Percentiles rank a stretch among this genome's conserved stretches.
Evolutionary conservation across 1,284 basidiomycete species (phyloP).

Genomic region (Tilletia walkeri): DNA sequence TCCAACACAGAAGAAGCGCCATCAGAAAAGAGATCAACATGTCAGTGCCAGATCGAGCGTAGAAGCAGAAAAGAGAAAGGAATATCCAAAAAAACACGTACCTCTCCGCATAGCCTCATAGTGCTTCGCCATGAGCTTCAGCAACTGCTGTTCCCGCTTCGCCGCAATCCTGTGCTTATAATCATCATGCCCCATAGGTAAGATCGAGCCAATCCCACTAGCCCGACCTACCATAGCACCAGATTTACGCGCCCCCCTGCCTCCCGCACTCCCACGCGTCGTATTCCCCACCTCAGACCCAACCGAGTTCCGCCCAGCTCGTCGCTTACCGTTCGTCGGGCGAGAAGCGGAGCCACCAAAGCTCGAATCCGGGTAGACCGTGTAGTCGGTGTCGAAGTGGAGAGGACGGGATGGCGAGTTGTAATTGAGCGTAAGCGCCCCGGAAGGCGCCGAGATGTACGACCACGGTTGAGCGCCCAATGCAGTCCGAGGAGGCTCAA

Average conservation of each 20-base stretch:
- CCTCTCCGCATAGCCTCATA: conserved; percentile 4
- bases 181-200: not conserved
- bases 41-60: not conserved
- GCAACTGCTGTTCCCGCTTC: not conserved
- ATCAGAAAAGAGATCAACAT: not conserved
- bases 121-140: not conserved
- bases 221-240: not conserved
- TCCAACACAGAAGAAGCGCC: not conserved
- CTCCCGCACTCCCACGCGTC: not conserved
- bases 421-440: no score
- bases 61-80: no score
- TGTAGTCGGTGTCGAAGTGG: no score
- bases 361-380: no score
- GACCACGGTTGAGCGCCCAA: no score
- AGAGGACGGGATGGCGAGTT: no score
- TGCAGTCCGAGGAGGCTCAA: no score
- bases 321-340: not conserved
- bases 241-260: not conserved
- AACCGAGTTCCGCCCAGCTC: not conserved
- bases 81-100: not conserved
- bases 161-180: not conserved
- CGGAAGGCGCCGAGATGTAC: no score
- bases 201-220: not conserved
- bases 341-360: no score
- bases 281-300: not conserved